Conservation (phyloP, 331 rosid genomes). For the Spiraea crenata region DNA sequence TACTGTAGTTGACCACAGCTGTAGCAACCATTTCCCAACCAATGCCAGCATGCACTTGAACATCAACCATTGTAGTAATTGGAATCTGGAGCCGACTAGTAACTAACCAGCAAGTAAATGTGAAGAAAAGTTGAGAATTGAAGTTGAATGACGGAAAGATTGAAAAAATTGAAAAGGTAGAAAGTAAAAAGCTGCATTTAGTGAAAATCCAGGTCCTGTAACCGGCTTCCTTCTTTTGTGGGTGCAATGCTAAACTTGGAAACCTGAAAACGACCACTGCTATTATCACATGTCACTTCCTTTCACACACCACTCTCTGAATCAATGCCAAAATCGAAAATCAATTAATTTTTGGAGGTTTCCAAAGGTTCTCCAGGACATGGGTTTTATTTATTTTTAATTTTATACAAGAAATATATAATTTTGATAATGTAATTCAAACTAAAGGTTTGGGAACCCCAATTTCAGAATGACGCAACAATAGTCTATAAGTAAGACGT, state of each 20-base stretch:
- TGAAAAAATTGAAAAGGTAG: slow-evolving; percentile 46
- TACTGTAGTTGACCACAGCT: too few relatives aligned
- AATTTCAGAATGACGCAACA: too few relatives aligned
- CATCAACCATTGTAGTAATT: neutral
- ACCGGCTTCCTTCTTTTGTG: slow-evolving; percentile 52
- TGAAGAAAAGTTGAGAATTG: too few relatives aligned
- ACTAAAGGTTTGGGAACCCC: too few relatives aligned
- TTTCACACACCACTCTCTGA: neutral
- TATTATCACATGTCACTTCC: slow-evolving; percentile 67
- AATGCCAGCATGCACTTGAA: neutral
- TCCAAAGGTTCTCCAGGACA: slow-evolving; percentile 29
- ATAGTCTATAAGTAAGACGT: too few relatives aligned
- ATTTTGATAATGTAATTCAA: too few relatives aligned
- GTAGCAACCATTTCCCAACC: neutral
- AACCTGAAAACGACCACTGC: slow-evolving; percentile 60
- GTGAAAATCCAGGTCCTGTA: slow-evolving; percentile 54
- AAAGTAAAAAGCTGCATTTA: slow-evolving; percentile 15
- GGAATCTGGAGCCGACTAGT: slow-evolving; percentile 8
- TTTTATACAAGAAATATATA: too few relatives aligned
- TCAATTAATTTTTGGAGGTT: neutral
- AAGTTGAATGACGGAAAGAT: slow-evolving; percentile 19
- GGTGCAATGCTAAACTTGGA: slow-evolving; percentile 73
- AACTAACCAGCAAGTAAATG: neutral
- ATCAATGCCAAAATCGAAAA: too few relatives aligned
- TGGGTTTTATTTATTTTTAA: slow-evolving; percentile 19